Percentiles rank a stretch among this genome's conserved stretches.
Conservation (phyloP, 176 grass and related monocot genomes). For the Luzula sylvatica region DNA sequence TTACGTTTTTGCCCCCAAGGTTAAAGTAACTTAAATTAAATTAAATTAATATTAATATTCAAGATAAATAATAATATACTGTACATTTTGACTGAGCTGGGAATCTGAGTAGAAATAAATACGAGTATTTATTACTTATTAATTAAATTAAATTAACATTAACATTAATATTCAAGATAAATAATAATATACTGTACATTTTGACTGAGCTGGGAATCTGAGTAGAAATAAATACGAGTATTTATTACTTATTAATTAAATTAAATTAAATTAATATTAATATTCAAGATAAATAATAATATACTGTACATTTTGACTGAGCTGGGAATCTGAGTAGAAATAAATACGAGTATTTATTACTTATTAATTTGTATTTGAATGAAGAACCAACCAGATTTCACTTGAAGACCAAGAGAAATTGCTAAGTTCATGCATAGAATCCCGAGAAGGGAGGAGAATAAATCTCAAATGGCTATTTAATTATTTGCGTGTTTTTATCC, state of each 20-base stretch:
- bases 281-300: no score
- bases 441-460: not conserved
- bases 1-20: no score
- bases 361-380: no score
- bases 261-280: no score
- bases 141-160: no score
- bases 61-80: not conserved
- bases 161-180: no score
- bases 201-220: slow-evolving; percentile 10
- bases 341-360: slow-evolving; percentile 12
- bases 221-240: slow-evolving; percentile 7
- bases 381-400: slow-evolving; percentile 1
- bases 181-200: not conserved
- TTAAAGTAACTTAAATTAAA: no score
- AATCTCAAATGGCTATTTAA: not conserved
- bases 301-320: slow-evolving; percentile 1
- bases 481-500: not conserved
- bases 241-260: slow-evolving; percentile 15
- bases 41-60: no score
- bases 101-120: slow-evolving; percentile 12
- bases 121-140: slow-evolving; percentile 9
- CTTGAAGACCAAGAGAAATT: not conserved
- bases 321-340: slow-evolving; percentile 3
- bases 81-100: slow-evolving; percentile 5
- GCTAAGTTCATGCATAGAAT: not conserved